A percentile compares a stretch with the other conserved stretches of the same genome.
phyloP scores from a whole-genome alignment of 2,329 filamentous ascomycete genomes.

The Claviceps lovelessii region DNA sequence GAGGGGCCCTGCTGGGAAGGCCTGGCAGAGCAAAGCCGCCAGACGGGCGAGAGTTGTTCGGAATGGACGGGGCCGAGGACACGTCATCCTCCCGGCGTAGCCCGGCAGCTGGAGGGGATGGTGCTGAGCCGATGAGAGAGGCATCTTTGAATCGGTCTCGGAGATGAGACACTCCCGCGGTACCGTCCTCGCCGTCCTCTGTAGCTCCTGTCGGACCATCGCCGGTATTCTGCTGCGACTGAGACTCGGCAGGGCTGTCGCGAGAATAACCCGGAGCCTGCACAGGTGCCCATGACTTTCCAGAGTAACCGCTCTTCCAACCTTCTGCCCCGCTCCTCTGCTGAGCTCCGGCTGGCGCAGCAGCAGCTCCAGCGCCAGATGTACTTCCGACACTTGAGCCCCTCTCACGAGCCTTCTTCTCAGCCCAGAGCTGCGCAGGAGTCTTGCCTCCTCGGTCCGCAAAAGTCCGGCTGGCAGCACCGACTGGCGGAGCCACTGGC shows the following conservation, averaged over 20 bases:
- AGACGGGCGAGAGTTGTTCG: conserved; percentile 54
- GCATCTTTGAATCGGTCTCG: conserved; percentile 71
- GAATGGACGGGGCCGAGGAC: conserved; percentile 30
- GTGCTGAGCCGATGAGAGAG: conserved; percentile 48
- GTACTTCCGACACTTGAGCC: conserved; percentile 31
- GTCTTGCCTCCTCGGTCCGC: conserved; percentile 92
- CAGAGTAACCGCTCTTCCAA: conserved; percentile 84
- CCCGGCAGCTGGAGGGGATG: conserved; percentile 22
- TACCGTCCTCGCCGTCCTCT: conserved; percentile 38
- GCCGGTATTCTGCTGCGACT: conserved; percentile 48
- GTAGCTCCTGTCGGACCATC: conserved; percentile 29
- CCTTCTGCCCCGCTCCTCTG: conserved; percentile 61
- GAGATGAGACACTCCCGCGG: conserved; percentile 57
- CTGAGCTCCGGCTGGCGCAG: conserved; percentile 50
- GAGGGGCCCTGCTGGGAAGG: conserved; percentile 47
- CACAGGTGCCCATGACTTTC: conserved; percentile 81
- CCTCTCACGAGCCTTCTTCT: conserved; percentile 80
- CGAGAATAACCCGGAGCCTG: conserved; percentile 53
- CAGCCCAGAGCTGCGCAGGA: conserved; percentile 90
- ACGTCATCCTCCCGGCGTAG: conserved; percentile 20
- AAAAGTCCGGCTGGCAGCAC: conserved; percentile 78
- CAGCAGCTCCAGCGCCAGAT: conserved; percentile 27
- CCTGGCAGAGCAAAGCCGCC: conserved; percentile 69
- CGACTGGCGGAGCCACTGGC: conserved; percentile 46
- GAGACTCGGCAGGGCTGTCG: conserved; percentile 33